Conservation (phyloP, 257 asterid species). For the Gynochthodes officinalis region DNA sequence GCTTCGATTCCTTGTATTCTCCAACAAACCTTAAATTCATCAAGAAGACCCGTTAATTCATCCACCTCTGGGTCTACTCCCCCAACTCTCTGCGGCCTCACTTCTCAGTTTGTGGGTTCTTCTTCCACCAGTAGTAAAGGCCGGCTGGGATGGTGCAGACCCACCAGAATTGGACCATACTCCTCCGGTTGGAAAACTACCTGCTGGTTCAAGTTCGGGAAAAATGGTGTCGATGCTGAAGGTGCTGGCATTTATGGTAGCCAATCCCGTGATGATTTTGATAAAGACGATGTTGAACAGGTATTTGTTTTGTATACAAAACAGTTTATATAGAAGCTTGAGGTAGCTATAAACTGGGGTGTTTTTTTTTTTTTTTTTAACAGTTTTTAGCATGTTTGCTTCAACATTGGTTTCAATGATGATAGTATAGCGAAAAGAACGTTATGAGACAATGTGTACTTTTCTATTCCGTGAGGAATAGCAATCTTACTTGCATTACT, state of each 20-base stretch:
- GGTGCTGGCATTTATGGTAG: constrained; percentile 96
- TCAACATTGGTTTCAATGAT: background rate
- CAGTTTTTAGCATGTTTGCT: background rate
- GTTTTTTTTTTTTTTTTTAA: no score
- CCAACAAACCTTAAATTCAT: constrained; percentile 31
- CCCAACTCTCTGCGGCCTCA: constrained; percentile 17
- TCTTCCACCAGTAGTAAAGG: constrained; percentile 11
- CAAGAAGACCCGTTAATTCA: constrained; percentile 20
- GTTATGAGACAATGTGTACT: no score
- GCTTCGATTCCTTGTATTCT: constrained; percentile 45
- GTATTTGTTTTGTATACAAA: no score
- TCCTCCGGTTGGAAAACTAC: constrained; percentile 51
- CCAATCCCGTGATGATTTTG: constrained; percentile 85
- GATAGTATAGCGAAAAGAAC: background rate
- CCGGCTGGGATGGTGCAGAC: constrained; percentile 47
- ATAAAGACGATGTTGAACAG: constrained; percentile 96
- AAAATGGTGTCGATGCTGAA: constrained; percentile 86
- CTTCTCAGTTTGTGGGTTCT: constrained; percentile 32
- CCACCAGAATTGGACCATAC: constrained; percentile 43
- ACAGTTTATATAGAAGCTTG: no score
- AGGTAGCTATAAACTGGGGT: no score
- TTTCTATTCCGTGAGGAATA: no score
- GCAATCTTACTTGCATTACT: no score
- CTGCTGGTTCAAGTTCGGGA: constrained; percentile 92
- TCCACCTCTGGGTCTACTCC: constrained; percentile 7